Percentiles rank a stretch among this genome's conserved stretches.
Conservation (phyloP, 305 asterid species). For the Rubia tinctorum region DNA sequence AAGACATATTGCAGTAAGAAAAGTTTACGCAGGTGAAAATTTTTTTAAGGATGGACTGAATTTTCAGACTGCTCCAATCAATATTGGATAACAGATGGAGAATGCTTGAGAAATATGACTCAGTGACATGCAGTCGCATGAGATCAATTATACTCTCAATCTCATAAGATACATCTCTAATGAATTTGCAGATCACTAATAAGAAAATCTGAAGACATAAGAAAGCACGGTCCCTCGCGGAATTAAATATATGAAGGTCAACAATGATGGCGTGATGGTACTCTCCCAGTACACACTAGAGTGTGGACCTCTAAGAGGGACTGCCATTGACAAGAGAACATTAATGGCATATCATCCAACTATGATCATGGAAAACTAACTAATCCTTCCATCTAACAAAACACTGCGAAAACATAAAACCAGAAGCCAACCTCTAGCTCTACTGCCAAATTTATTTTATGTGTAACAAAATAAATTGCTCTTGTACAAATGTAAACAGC, state of each 20-base stretch:
- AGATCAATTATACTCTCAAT: neutral
- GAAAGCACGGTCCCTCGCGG: no score
- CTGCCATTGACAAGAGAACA: neutral
- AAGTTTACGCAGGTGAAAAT: neutral
- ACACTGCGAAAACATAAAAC: neutral
- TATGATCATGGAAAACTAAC: neutral
- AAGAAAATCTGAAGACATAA: neutral
- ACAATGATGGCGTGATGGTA: neutral
- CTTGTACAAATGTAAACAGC: neutral
- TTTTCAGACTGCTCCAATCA: neutral
- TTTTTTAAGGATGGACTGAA: neutral
- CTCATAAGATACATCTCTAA: neutral
- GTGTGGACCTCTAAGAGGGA: slow-evolving; percentile 2
- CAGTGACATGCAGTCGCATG: neutral
- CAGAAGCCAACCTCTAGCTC: neutral
- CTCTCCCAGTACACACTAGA: neutral
- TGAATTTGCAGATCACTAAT: neutral
- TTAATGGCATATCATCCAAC: neutral
- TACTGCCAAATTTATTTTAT: neutral
- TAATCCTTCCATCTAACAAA: neutral
- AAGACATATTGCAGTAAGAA: neutral
- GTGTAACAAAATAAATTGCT: neutral
- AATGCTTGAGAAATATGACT: neutral
- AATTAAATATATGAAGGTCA: neutral
- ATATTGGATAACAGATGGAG: neutral